These are phyloP conservation scores for Casuarina glauca DNA, from an alignment of 306 rosid genomes.

Conservation along the genomic window DNA sequence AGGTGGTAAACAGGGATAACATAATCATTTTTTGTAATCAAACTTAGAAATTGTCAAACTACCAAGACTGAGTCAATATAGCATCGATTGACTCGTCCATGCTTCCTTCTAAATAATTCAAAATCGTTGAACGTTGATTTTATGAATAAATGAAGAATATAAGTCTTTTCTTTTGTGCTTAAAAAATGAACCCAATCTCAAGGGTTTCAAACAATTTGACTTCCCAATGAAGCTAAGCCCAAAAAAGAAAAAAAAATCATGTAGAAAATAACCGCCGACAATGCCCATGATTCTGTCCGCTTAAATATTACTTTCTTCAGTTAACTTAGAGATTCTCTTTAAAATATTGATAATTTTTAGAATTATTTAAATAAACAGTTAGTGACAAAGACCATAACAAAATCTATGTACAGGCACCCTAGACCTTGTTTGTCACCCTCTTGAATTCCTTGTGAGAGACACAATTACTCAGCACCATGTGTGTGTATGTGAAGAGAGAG, in stretches of 20 bases:
- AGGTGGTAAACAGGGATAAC: conserved; percentile 14
- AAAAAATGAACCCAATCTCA: background rate
- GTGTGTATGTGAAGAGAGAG: background rate
- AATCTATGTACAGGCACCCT: conserved; percentile 47
- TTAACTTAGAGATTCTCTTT: background rate
- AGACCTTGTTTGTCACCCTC: conserved; percentile 32
- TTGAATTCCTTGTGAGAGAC: conserved; percentile 43
- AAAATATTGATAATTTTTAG: background rate
- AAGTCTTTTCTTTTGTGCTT: no score
- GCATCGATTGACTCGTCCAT: background rate
- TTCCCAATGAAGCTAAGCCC: background rate
- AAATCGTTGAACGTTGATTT: background rate
- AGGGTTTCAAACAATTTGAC: background rate
- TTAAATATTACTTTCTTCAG: background rate
- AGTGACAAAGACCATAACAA: conserved; percentile 24
- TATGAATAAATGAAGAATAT: background rate
- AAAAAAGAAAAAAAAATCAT: background rate
- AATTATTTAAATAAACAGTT: background rate
- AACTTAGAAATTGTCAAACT: background rate
- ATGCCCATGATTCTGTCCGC: conserved; percentile 21
- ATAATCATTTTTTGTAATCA: conserved; percentile 11
- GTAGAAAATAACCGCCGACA: conserved; percentile 28
- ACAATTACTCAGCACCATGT: background rate
- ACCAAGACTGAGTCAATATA: background rate
- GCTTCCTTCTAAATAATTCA: background rate